A percentile compares a stretch with the other conserved stretches of the same genome.
These are phyloP conservation scores for Trichoderma gamsii DNA, from an alignment of 495 filamentous ascomycete species.

Conservation along the genomic window DNA sequence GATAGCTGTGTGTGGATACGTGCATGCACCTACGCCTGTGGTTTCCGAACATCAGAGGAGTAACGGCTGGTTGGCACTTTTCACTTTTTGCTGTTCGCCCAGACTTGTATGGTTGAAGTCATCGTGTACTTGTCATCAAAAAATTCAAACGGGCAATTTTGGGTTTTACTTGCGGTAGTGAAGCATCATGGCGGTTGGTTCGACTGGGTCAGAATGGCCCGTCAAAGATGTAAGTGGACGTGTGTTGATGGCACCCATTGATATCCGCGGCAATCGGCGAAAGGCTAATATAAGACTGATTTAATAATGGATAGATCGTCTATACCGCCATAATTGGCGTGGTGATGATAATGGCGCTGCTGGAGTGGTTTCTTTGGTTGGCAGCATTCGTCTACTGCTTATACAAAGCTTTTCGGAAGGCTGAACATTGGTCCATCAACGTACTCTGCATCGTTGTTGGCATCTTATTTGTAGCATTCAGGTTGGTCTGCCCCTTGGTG, in stretches of 20 bases:
- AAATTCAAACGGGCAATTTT: not conserved
- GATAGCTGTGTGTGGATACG: not conserved
- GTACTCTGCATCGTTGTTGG: constrained; percentile 72
- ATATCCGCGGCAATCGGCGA: not conserved
- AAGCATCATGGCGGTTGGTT: constrained; percentile 28
- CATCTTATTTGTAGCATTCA: constrained; percentile 62
- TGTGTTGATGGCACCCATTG: not conserved
- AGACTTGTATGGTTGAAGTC: not conserved
- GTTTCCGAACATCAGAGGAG: not conserved
- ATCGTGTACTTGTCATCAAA: not conserved
- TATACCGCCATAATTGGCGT: constrained; percentile 78
- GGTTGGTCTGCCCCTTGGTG: constrained; percentile 45
- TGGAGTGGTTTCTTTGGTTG: constrained; percentile 95
- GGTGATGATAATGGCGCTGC: constrained; percentile 74
- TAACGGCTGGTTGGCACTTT: not conserved
- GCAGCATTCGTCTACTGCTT: constrained; percentile 90
- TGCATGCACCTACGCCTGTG: not conserved
- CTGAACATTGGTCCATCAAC: constrained; percentile 75
- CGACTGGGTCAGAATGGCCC: constrained; percentile 42
- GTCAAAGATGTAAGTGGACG: constrained; percentile 54
- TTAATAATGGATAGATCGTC: constrained; percentile 37
- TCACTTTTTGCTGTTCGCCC: not conserved
- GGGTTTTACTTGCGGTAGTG: not conserved
- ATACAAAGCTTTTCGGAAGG: constrained; percentile 81
- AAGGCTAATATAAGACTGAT: not conserved